Evolutionary conservation across 2,329 filamentous ascomycete genomes (phyloP), one percentile per base, ranked within the genome.

Genomic region (Lasiodiplodia citricola): DNA sequence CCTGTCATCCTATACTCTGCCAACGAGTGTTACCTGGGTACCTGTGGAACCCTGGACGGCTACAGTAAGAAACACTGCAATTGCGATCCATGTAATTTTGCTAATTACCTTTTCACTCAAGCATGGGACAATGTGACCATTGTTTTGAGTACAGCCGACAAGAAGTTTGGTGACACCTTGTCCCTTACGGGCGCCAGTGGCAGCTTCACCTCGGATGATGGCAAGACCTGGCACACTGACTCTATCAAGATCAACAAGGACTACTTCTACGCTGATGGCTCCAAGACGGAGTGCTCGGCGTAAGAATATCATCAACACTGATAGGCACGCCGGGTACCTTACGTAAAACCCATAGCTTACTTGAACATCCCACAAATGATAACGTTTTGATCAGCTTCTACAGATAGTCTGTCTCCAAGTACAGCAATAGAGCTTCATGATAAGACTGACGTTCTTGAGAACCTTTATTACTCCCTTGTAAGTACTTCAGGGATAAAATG

Each of bases 1-100:
- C 47, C 28, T 14, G 8, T 41, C 18, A 14, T 31, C 2, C 54
- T 66, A 3, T 70, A 68, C 58, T 85, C 70, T 1, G 56, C 51
- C 7, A 68, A 56, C 14, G 69, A 70, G 52, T 70, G 69, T 44
- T 70, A 68, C 58, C 51, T 28, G 23, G 60, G 44, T 14, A 63
- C 54, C 3, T 70, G 69, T 31, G 66, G 69, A 23, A 58, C 57
- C 4, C 51, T 68, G n/a, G 54, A 54, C n/a, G 58, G 57, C 7
- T 63, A 70, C 14, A 25, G 60, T 64, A 52, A 51, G 60, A 35
- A 3, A 2, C 1, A 0, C 8, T 35, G 1, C 31, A 35, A 1
- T 10, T 35, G 1, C 0, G 8, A 31, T 0, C 2, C 2, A 35
- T 35, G 7, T 8, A 10, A 35, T 35, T 8, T 35, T 35, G 31